Base-by-base conservation (phyloP, 2,329 filamentous ascomycete species). In the Chrysoporthe puriensis region DNA sequence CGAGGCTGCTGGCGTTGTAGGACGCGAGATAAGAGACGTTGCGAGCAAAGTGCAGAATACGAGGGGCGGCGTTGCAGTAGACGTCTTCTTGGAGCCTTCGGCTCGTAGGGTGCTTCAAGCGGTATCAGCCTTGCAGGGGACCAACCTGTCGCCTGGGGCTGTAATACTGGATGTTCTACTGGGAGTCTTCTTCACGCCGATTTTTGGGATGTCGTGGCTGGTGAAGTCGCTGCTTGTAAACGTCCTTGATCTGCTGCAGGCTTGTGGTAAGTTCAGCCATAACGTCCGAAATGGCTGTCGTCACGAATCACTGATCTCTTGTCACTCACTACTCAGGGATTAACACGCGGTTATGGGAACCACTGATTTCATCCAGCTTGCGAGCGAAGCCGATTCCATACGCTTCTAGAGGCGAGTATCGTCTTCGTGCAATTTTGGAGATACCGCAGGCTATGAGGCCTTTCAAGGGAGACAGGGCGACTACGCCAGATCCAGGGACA, bases 71-170 rank as follows among this genome's bases (percentile, higher is more conserved):
- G 16, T 11, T 3, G 4, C 36, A 7, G 48, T 40, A 2, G 44
- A 66, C 13, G 5, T 61, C 18, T 56, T 66, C 46, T 14, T 66
- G 7, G 57, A 66, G 32, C 6, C 26, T 3, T 54, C 62, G 18
- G 46, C 44, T 3, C 46, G 44, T 32, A 62, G 60, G 50, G 60
- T 62, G 18, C 16, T 36, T 6, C 9, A 13, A 14, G 60, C 60
- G n/a, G n/a, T 60, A 6, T 18, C 11, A 13, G 58, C 58, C 34
- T 13, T 60, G 58, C 6, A 2, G 2, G 26, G 9, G 40, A 4
- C 14, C 0, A 32, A 16, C n/a, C 14, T 60, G 16, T 60, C 58
- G 1, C n/a, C 3, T 2, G 2, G 1, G 18, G 40, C 58, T 7
- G n/a, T 26, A 26, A 26, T 16, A 46, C 4, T n/a, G 16, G 4